phyloP scores from a whole-genome alignment of 208 protist genomes.

The Crithidia sp. region DNA sequence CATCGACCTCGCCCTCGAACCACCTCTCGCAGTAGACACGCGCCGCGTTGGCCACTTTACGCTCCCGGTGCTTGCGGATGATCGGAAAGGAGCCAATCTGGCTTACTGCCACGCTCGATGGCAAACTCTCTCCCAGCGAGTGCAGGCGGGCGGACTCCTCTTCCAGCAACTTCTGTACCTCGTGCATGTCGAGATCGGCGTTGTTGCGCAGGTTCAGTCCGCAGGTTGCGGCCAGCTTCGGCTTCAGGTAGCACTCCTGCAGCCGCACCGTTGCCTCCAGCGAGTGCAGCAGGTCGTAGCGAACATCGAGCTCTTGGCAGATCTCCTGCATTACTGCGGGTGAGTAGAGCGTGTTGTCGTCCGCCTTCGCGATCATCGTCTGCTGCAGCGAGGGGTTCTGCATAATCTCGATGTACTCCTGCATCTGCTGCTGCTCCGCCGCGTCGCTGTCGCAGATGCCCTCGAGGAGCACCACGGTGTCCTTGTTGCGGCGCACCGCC shows the following conservation, averaged over 20 bases:
- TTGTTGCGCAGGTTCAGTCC: constrained; percentile 81
- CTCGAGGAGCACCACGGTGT: constrained; percentile 86
- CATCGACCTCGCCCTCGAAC: constrained; percentile 64
- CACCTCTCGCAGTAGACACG: constrained; percentile 73
- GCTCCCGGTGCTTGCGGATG: constrained; percentile 75
- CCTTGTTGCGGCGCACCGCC: constrained; percentile 59
- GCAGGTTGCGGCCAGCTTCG: constrained; percentile 85
- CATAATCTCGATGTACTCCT: constrained; percentile 82
- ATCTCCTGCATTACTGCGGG: constrained; percentile 73
- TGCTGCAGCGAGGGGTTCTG: constrained; percentile 43
- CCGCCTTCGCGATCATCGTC: constrained; percentile 69
- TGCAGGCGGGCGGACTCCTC: constrained; percentile 60
- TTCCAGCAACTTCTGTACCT: constrained; percentile 75
- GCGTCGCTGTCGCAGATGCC: constrained; percentile 86
- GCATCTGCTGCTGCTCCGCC: constrained; percentile 74
- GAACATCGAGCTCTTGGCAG: constrained; percentile 78
- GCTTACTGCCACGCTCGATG: constrained; percentile 61
- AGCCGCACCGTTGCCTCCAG: constrained; percentile 66
- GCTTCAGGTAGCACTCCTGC: constrained; percentile 91
- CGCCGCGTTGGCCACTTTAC: constrained; percentile 74
- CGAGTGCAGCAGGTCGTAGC: constrained; percentile 57
- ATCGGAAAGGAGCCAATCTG: constrained; percentile 70
- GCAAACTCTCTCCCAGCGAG: constrained; percentile 39
- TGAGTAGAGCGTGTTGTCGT: constrained; percentile 83
- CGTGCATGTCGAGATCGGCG: constrained; percentile 81